Percentiles rank a stretch among this genome's conserved stretches.
Evolutionary conservation across 192 early-diverging fungal species (phyloP).

Genomic region (Mortierella antarctica): DNA sequence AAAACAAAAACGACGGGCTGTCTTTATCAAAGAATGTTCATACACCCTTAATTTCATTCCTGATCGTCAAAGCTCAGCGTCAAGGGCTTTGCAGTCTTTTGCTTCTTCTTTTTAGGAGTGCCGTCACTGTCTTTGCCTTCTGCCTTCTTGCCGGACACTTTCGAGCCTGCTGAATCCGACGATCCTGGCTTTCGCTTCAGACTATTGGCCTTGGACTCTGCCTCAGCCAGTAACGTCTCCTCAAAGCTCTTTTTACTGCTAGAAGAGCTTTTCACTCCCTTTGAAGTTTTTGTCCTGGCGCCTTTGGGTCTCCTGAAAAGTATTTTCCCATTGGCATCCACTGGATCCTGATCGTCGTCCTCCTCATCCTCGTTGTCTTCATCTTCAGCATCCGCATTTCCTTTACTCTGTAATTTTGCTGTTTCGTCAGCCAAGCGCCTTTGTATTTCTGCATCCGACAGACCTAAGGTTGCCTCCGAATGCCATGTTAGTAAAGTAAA

Average conservation of each 20-base stretch:
- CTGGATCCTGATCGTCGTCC: constrained; percentile 33
- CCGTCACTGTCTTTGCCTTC: neutral
- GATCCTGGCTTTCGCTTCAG: constrained; percentile 24
- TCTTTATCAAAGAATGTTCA: too few species aligned
- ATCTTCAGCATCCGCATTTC: neutral
- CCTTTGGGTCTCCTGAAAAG: constrained; percentile 45
- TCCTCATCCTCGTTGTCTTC: constrained; percentile 19
- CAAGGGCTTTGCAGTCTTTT: constrained; percentile 22
- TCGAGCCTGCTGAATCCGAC: neutral
- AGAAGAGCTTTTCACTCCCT: neutral
- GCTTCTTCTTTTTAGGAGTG: constrained; percentile 22
- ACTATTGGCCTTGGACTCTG: constrained; percentile 17
- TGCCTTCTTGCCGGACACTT: constrained; percentile 1
- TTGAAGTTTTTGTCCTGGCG: constrained; percentile 12
- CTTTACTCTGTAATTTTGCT: neutral
- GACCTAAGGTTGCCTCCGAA: constrained; percentile 4
- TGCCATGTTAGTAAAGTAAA: neutral
- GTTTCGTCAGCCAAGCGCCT: constrained; percentile 25
- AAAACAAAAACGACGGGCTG: too few species aligned
- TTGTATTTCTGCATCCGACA: constrained; percentile 45
- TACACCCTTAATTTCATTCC: constrained; percentile 21
- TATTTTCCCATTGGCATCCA: constrained; percentile 51
- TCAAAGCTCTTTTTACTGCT: constrained; percentile 30
- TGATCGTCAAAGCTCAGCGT: constrained; percentile 44
- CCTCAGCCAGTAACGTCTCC: constrained; percentile 18